A percentile compares a stretch with the other conserved stretches of the same genome.
phyloP scores from a whole-genome alignment of 2,329 filamentous ascomycete genomes.

The Knufia petricola region DNA sequence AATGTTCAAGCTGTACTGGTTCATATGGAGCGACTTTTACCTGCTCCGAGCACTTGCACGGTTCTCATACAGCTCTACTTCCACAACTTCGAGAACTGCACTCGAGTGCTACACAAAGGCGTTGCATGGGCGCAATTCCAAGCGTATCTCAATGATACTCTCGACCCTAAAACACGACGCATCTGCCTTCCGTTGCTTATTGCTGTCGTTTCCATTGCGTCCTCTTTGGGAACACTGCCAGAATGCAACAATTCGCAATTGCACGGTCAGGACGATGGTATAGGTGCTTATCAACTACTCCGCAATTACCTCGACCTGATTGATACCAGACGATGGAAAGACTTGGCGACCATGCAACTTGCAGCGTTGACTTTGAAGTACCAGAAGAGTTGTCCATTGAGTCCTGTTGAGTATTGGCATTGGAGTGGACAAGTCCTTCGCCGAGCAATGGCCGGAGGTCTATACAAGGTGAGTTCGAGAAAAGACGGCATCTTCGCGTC shows the following conservation, averaged over 20 bases:
- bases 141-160: slow-evolving; percentile 15
- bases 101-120: slow-evolving; percentile 17
- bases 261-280: slow-evolving; percentile 10
- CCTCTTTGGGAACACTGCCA: slow-evolving; percentile 14
- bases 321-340: background rate
- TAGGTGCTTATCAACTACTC: slow-evolving; percentile 9
- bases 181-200: slow-evolving; percentile 19
- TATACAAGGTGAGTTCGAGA: slow-evolving; percentile 13
- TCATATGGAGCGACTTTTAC: slow-evolving; percentile 2
- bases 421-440: slow-evolving; percentile 17
- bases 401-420: slow-evolving; percentile 16
- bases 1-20: slow-evolving; percentile 11
- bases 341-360: slow-evolving; percentile 12
- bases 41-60: slow-evolving; percentile 11
- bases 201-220: slow-evolving; percentile 16
- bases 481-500: slow-evolving; percentile 18
- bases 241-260: slow-evolving; percentile 13
- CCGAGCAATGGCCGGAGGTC: slow-evolving; percentile 16
- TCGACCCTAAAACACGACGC: slow-evolving; percentile 11
- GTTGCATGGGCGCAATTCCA: slow-evolving; percentile 15
- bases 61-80: slow-evolving; percentile 18
- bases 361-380: slow-evolving; percentile 16
- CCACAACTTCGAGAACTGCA: slow-evolving; percentile 22
- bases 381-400: slow-evolving; percentile 14
- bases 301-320: slow-evolving; percentile 14